Evolutionary conservation across 2,329 filamentous ascomycete species (phyloP), one percentile per base, ranked within the genome.

Genomic region (Myriosclerotinia scirpicola): DNA sequence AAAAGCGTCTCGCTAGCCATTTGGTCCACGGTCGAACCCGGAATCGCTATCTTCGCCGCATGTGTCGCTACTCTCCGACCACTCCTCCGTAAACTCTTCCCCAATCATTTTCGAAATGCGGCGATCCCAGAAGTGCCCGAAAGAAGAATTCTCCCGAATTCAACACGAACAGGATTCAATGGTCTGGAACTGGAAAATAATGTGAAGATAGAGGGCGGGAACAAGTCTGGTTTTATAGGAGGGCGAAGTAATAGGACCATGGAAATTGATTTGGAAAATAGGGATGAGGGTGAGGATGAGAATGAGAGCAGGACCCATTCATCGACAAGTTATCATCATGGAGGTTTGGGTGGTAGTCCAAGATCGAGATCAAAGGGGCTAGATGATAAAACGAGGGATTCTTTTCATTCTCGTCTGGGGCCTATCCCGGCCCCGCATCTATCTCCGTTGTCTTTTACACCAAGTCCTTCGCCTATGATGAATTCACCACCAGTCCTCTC

Each of bases 41-140:
- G 58, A 61, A 38, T 61, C 8, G 20, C 44, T 3, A 50, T 61
- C 15, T 61, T 61, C 6, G 44, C 58, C 44, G 30, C 58, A 26
- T 61, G 30, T 50, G n/a, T 61, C n/a, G 58, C 44, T 26, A 50
- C 58, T 20, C 58, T 61, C 15, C 30, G 44, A 20, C 44, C 58
- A 26, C 5, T 50, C 34, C 34, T 50, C 20, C n/a, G 56, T 6
- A 22, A 2, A 40, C 9, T 26, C 8, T 40, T 40, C n/a, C 44
- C 58, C 15, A 20, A 61, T 61, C 5, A 38, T 50, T 50, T 50
- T 6, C 34, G 14, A 38, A 38, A 26, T 3, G 46, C 22, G 5
- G n/a, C 14, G 14, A 17, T 61, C 6, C n/a, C 20, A 14, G n/a
- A 48, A 38, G 20, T 17, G 38, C 30, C 44, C 15, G 34, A 48